Base-by-base conservation (phyloP, 2,329 filamentous ascomycete species). In the Phyllosticta paracitricarpa region DNA sequence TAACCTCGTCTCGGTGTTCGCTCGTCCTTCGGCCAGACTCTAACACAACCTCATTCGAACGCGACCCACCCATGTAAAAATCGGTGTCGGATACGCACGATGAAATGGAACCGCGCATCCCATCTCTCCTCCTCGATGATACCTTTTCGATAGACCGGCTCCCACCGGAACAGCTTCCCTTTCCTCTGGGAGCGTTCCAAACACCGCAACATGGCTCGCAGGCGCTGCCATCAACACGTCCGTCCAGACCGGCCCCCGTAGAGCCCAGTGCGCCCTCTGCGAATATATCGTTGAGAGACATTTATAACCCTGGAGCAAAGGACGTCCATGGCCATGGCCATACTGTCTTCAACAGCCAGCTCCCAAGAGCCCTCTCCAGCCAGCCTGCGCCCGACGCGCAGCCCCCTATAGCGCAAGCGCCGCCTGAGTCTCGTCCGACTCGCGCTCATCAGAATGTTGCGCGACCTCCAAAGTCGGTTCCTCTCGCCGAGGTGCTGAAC, bases 401-500 rank as follows among this genome's bases (percentile, higher is more conserved):
- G 25, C 54, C 54, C 24, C 54, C 58, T 19, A 22, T 54, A 26
- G 28, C 55, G 25, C 56, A 25, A n/a, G 4, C 19, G 17, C 54
- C 54, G 12, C 4, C 24, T 22, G 24, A 56, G 25, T 1, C 14
- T 4, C 40, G 40, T 48, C 40, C 40, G 12, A n/a, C 14, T n/a
- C 40, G 40, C 4, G 14, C 40, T 5, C 54, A 56, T n/a, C 54
- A 56, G 30, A 19, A 54, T 28, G 40, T 26, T 22, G 35, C 62
- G 19, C 60, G 58, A 10, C 58, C 56, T 17, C 54, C 62, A 9
- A 68, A 70, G 40, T 66, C 72, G 7, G 71, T 70, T 3, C 73
- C 73, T 1, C 68, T 75, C 51, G 71, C 71, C 33, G 69, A 69
- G 59, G 72, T 74, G 2, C 60, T 72, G 48, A 73, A 75, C 58